Evolutionary conservation across 2,329 filamentous ascomycete species (phyloP).

Genomic region (Hypomyces perniciosus): DNA sequence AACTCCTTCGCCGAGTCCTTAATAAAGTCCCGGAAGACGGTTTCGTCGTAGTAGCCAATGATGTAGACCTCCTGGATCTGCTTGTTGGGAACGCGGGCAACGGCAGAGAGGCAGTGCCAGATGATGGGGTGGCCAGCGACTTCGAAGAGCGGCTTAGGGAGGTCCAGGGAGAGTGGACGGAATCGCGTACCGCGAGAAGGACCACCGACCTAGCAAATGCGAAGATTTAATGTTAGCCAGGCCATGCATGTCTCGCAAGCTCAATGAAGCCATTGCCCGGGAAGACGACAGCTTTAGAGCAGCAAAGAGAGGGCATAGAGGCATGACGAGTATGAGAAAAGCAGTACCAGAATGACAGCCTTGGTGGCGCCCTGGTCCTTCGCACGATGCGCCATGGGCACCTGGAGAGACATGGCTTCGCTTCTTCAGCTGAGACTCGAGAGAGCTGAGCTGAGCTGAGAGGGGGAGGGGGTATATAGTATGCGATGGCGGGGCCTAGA

Average conservation of each 20-base stretch:
- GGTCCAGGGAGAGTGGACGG: constrained; percentile 87
- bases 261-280: background rate
- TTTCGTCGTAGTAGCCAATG: constrained; percentile 98
- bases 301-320: background rate
- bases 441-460: constrained; percentile 6
- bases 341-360: constrained; percentile 79
- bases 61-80: constrained; percentile 90
- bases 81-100: constrained; percentile 77
- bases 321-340: constrained; percentile 1
- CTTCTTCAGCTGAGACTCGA: background rate
- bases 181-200: constrained; percentile 94
- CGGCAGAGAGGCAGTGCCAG: constrained; percentile 90
- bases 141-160: constrained; percentile 98
- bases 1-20: constrained; percentile 82
- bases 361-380: constrained; percentile 66
- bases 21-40: constrained; percentile 96
- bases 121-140: constrained; percentile 98
- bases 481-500: background rate
- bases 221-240: background rate
- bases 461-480: constrained; percentile 5
- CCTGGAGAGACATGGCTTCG: constrained; percentile 45
- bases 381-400: constrained; percentile 44
- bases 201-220: constrained; percentile 69
- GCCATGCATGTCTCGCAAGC: background rate
- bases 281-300: background rate